Percentiles rank a stretch among this genome's conserved stretches.
Evolutionary conservation across 352 stramenopile genomes (phyloP).

Genomic region (Phytophthora syringae): DNA sequence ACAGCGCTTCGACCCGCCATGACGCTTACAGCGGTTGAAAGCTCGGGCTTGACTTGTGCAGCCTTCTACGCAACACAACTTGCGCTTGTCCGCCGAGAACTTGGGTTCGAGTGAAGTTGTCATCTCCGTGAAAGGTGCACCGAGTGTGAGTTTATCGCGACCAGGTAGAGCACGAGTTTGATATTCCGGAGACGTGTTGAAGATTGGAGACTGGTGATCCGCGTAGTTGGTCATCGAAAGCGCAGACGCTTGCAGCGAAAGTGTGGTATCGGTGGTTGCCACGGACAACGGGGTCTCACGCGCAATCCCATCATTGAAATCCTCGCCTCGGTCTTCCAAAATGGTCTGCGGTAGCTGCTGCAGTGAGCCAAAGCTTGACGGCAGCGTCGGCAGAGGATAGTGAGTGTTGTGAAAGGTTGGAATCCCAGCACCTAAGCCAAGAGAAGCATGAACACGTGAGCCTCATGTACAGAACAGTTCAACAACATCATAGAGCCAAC

Average conservation of each 20-base stretch:
- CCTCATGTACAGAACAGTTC: background rate
- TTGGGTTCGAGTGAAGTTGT: constrained; percentile 38
- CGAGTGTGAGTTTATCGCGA: constrained; percentile 22
- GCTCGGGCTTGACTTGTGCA: constrained; percentile 83
- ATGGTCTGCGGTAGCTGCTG: constrained; percentile 13
- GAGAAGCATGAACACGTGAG: background rate
- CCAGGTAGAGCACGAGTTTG: background rate
- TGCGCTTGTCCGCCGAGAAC: constrained; percentile 74
- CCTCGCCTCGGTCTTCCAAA: constrained; percentile 14
- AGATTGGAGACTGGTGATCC: background rate
- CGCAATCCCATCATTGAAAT: constrained; percentile 11
- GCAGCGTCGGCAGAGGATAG: constrained; percentile 21
- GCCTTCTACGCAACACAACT: constrained; percentile 75
- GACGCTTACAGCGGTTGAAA: constrained; percentile 87
- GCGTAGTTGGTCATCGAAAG: constrained; percentile 10
- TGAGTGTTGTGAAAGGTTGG: constrained; percentile 20
- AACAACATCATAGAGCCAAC: constrained; percentile 21
- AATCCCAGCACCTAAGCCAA: constrained; percentile 15
- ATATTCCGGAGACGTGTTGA: constrained; percentile 9
- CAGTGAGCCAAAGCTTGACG: constrained; percentile 24
- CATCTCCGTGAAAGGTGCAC: constrained; percentile 33
- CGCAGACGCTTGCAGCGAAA: background rate
- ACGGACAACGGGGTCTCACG: constrained; percentile 1
- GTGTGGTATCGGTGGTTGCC: background rate
- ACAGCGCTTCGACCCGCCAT: constrained; percentile 86